phyloP scores from a whole-genome alignment of 495 filamentous ascomycete species.

The Paragyromitra xinjiangensis region DNA sequence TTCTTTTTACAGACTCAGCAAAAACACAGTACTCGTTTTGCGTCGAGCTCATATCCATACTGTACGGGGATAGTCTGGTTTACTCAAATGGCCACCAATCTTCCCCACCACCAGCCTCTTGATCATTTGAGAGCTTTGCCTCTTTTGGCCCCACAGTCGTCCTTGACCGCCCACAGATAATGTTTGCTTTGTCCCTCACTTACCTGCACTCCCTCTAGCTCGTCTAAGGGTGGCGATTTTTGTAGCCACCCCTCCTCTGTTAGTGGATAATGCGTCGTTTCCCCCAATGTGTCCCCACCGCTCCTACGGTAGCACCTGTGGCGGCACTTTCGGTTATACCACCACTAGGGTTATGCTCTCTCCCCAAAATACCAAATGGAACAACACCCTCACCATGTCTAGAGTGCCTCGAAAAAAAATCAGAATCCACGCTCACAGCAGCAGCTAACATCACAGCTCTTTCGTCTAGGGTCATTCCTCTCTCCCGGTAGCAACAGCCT shows the following conservation, averaged over 20 bases:
- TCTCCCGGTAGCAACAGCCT: constrained; percentile 49
- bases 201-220: neutral
- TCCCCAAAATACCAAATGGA: constrained; percentile 67
- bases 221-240: neutral
- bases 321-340: constrained; percentile 49
- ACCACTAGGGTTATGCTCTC: constrained; percentile 59
- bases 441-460: constrained; percentile 77
- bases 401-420: constrained; percentile 74
- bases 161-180: neutral
- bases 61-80: neutral
- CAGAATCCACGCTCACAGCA: constrained; percentile 75
- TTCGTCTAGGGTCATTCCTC: constrained; percentile 75
- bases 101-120: neutral
- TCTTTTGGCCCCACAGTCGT: neutral
- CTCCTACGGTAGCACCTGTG: constrained; percentile 61
- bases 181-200: neutral
- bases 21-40: too few relatives aligned
- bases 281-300: constrained; percentile 57
- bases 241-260: neutral
- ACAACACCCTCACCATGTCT: constrained; percentile 65
- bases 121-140: neutral
- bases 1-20: too few relatives aligned
- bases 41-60: too few relatives aligned
- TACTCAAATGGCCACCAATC: neutral
- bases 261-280: neutral